These are phyloP conservation scores for Heterococcus sp. DNA, from an alignment of 108 stramenopile species.

Conservation along the genomic window DNA sequence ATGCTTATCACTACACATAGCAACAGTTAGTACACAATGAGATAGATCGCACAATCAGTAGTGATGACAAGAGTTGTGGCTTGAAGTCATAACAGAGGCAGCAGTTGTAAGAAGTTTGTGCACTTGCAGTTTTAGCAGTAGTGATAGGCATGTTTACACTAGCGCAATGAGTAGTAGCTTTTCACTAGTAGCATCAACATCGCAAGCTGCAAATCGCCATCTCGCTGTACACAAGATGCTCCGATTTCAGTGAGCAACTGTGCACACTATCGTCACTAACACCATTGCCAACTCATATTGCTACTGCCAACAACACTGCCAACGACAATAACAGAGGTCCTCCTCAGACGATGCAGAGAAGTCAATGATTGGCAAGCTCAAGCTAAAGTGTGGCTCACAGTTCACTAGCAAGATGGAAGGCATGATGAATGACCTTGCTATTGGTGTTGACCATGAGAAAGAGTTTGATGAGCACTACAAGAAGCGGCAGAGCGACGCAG, in stretches of 20 bases:
- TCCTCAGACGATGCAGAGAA: slow-evolving; percentile 96
- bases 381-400: slow-evolving; percentile 96
- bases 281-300: not conserved
- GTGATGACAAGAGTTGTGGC: not conserved
- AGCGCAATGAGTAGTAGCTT: too few species aligned
- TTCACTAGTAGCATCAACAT: not conserved
- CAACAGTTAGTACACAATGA: too few species aligned
- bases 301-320: not conserved
- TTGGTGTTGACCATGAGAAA: slow-evolving; percentile 82
- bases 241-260: not conserved
- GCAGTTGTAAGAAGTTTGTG: not conserved
- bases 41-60: too few species aligned
- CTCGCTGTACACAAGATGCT: not conserved
- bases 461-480: slow-evolving; percentile 77
- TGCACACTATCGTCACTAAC: not conserved
- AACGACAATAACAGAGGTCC: slow-evolving; percentile 56
- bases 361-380: slow-evolving; percentile 97
- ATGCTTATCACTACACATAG: too few species aligned
- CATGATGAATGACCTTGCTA: slow-evolving; percentile 95
- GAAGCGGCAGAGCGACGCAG: slow-evolving; percentile 1
- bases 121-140: not conserved
- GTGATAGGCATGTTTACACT: too few species aligned
- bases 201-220: not conserved
- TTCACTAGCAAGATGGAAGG: slow-evolving; percentile 98
- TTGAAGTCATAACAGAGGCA: not conserved